These are phyloP conservation scores for Neurospora terricola DNA, from an alignment of 495 filamentous ascomycete species.

Conservation along the genomic window DNA sequence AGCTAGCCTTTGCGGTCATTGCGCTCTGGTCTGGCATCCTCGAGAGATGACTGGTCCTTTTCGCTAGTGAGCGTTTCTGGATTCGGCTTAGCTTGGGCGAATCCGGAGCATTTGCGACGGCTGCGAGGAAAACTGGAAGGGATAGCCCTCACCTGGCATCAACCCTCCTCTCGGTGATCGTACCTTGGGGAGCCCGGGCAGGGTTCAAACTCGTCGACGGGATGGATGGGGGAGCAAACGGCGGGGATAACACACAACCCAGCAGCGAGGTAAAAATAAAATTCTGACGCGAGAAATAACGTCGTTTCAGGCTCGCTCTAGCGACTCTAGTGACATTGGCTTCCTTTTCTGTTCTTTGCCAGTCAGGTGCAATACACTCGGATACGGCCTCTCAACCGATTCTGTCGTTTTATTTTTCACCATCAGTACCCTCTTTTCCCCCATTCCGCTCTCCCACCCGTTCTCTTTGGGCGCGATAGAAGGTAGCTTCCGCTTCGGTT, in stretches of 20 bases:
- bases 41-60: no score
- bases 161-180: neutral
- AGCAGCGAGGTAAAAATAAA: neutral
- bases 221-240: neutral
- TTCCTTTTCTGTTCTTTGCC: neutral
- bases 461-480: neutral
- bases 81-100: neutral
- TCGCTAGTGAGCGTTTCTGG: neutral
- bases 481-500: neutral
- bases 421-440: neutral
- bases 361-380: neutral
- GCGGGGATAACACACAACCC: neutral
- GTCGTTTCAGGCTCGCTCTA: neutral
- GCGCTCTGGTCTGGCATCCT: neutral
- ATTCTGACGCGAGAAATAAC: neutral
- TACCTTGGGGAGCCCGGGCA: neutral
- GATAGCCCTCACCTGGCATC: neutral
- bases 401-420: neutral
- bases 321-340: neutral
- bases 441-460: neutral
- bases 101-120: conserved; percentile 17
- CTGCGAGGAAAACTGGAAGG: neutral
- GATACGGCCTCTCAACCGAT: neutral
- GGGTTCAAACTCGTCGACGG: neutral
- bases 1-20: no score